Conservation (phyloP, 345 rosid genomes). For the Noccaea caerulescens region DNA sequence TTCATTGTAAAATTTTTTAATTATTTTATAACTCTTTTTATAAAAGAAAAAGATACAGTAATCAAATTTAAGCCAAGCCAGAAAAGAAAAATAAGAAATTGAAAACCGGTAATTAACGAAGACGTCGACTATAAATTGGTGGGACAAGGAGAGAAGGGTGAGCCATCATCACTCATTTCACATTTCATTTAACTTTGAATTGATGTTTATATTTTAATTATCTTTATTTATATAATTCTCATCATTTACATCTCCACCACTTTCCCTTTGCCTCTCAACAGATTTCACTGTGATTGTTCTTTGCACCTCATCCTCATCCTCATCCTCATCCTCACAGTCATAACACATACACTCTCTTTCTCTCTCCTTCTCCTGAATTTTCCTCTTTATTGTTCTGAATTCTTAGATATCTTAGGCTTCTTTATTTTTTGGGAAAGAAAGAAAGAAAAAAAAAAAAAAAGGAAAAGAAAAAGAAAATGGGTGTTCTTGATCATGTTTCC, state of each 20-base stretch:
- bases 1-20: no score
- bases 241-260: neutral
- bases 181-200: neutral
- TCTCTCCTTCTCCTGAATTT: constrained; percentile 7
- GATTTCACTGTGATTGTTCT: constrained; percentile 12
- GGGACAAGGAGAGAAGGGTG: constrained; percentile 25
- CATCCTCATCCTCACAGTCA: no score
- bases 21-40: no score
- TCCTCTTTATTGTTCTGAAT: neutral
- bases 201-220: neutral
- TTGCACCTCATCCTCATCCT: neutral
- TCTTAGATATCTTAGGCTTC: neutral
- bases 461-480: constrained; percentile 52
- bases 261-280: neutral
- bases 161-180: constrained; percentile 8
- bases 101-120: no score
- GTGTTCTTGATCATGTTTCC: constrained; percentile 83
- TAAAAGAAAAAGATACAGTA: no score
- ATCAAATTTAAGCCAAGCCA: neutral
- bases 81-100: neutral
- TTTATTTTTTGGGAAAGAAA: neutral
- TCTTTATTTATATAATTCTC: constrained; percentile 16
- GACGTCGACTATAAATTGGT: constrained; percentile 22
- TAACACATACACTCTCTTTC: neutral
- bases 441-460: no score